Conservation (phyloP, 495 filamentous ascomycete genomes). For the Evansstolkia leycettana region DNA sequence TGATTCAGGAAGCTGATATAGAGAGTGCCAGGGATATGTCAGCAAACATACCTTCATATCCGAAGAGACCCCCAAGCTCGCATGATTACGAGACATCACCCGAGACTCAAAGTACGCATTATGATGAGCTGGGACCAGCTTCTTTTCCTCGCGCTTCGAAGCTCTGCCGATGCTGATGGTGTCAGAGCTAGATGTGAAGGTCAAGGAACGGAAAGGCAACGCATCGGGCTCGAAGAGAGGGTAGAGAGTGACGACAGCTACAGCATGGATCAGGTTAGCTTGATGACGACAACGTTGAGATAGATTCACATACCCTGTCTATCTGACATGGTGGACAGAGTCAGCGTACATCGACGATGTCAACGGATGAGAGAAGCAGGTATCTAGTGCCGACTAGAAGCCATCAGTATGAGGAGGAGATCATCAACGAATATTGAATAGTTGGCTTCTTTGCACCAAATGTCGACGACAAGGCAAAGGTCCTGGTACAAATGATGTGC, state of each 20-base stretch:
- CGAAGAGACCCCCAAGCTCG: constrained; percentile 36
- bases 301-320: constrained; percentile 16
- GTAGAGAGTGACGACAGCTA: constrained; percentile 19
- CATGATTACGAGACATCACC: constrained; percentile 74
- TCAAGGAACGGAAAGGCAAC: constrained; percentile 18
- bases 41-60: constrained; percentile 32
- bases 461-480: no score
- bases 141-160: constrained; percentile 44
- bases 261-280: background rate
- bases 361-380: background rate
- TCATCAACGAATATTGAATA: no score
- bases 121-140: constrained; percentile 30
- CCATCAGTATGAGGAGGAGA: no score
- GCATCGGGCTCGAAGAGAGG: constrained; percentile 9
- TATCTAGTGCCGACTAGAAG: background rate
- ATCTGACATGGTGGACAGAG: constrained; percentile 21
- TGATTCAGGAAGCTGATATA: background rate
- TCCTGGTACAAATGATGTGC: no score
- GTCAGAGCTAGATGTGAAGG: constrained; percentile 11
- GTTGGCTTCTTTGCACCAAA: no score
- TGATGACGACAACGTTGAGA: no score
- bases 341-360: no score
- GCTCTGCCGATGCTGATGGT: constrained; percentile 42
- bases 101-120: constrained; percentile 74
- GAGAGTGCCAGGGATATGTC: constrained; percentile 4